Conservation (phyloP, 164 flowering plant species). For the Annona cherimola region DNA sequence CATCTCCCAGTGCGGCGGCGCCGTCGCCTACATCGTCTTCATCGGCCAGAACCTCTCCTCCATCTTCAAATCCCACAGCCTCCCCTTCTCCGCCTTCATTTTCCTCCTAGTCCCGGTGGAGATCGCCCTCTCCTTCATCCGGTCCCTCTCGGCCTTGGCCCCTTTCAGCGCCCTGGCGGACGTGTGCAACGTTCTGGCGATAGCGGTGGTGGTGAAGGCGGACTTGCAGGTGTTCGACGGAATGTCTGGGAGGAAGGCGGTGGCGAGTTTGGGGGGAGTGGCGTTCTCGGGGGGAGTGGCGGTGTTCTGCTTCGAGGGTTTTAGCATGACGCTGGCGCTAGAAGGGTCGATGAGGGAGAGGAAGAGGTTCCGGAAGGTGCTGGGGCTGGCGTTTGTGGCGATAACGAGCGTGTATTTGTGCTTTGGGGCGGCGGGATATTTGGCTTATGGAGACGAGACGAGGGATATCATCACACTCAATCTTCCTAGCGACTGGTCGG, state of each 20-base stretch:
- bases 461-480: constrained; percentile 28
- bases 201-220: constrained; percentile 20
- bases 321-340: constrained; percentile 26
- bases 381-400: constrained; percentile 11
- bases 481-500: constrained; percentile 24
- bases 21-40: constrained; percentile 24
- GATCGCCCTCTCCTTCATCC: constrained; percentile 21
- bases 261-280: constrained; percentile 9
- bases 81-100: constrained; percentile 14
- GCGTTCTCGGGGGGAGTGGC: constrained; percentile 25
- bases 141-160: constrained; percentile 23
- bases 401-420: constrained; percentile 19
- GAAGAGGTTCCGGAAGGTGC: constrained; percentile 14
- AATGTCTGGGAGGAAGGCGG: constrained; percentile 6
- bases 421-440: constrained; percentile 25
- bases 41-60: constrained; percentile 27
- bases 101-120: constrained; percentile 21
- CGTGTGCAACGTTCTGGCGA: constrained; percentile 24
- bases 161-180: constrained; percentile 28
- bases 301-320: constrained; percentile 33
- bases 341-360: constrained; percentile 23
- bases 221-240: constrained; percentile 20
- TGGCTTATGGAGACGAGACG: constrained; percentile 29
- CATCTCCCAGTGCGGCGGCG: constrained; percentile 25
- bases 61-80: constrained; percentile 6